Percentiles rank a stretch among this genome's conserved stretches.
These are phyloP conservation scores for sorghum (Sorghum bicolor) DNA, from an alignment of 176 grass and related monocot genomes.

Conservation along the genomic window Sorghum_bicolor_NCBIv3 NC_012872.2:69107001-69107500, in stretches of 20 bases:
- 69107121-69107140: too few relatives aligned
- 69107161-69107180: too few relatives aligned
- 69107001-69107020: neutral
- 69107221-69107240: neutral
- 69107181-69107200: too few relatives aligned
- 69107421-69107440: neutral
- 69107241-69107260: neutral
- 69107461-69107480: neutral
- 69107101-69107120: neutral
- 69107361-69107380: conserved; percentile 9
- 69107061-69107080: too few relatives aligned
- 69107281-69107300: neutral
- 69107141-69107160: neutral
- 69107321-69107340: neutral
- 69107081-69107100: too few relatives aligned
- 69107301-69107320: neutral
- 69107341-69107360: neutral
- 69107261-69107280: neutral
- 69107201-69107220: too few relatives aligned
- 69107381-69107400: conserved; percentile 9
- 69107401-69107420: neutral
- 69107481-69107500: neutral
- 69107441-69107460: neutral
- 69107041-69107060: neutral
- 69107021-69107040: too few relatives aligned